Percentiles rank a stretch among this genome's conserved stretches.
Evolutionary conservation across 805 yeast genomes (phyloP).

Genomic region (Grigorovia transvaalensis): DNA sequence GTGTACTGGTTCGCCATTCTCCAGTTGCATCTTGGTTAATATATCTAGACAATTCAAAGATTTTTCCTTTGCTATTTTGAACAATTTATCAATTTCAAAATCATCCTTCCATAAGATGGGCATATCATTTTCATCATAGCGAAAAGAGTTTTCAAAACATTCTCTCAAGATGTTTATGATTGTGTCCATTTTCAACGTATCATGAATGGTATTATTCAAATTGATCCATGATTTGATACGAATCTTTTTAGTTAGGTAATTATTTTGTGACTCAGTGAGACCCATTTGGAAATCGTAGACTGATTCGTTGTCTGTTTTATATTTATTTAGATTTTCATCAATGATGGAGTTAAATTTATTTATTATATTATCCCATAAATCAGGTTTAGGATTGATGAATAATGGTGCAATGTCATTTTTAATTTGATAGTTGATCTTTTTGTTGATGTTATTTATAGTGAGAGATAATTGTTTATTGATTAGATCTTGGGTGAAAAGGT

Average conservation of each 20-base stretch:
- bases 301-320: constrained; percentile 5
- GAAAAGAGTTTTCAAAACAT: constrained; percentile 69
- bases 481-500: constrained; percentile 6
- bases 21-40: constrained; percentile 43
- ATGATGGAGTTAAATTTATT: constrained; percentile 33
- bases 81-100: constrained; percentile 59
- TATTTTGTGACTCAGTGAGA: constrained; percentile 34
- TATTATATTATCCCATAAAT: constrained; percentile 54
- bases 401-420: constrained; percentile 42
- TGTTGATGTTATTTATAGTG: constrained; percentile 36
- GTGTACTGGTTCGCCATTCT: constrained; percentile 44
- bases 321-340: constrained; percentile 25
- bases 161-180: constrained; percentile 60
- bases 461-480: constrained; percentile 29
- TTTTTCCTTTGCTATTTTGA: constrained; percentile 48
- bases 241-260: constrained; percentile 25
- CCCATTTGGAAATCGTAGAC: constrained; percentile 60
- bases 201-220: constrained; percentile 49
- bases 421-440: constrained; percentile 37
- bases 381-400: constrained; percentile 39
- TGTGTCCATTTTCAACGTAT: constrained; percentile 54
- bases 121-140: constrained; percentile 71
- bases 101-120: constrained; percentile 76
- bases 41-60: constrained; percentile 53
- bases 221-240: constrained; percentile 53